Evolutionary conservation across 352 stramenopile species (phyloP), one percentile per base, ranked within the genome.

Genomic region (Plasmopara muralis): DNA sequence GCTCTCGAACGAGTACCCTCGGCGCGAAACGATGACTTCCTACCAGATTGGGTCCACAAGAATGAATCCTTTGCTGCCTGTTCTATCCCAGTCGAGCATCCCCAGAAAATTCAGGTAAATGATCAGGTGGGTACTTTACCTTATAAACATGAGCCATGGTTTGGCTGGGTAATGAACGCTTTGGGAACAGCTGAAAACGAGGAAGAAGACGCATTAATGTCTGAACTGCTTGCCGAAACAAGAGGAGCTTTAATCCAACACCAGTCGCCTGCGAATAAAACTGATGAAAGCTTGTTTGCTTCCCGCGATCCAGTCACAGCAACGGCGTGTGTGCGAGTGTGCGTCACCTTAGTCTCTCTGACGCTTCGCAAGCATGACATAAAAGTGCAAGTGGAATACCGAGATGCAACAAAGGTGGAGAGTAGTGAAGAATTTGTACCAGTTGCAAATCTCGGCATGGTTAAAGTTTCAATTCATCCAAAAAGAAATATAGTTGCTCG

Each of bases 391-490:
- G 2, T 34, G 4, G 42, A 59, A 5, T 18, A 54, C 6, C 37
- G 56, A 55, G 57, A 74, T 31, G 42, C 25, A 30, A 66, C 9
- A 25, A 37, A 38, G 20, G 29, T 25, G 41, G 55, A 61, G 10
- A 61, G 46, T 25, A 42, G 41, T 50, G 64, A 83, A 34, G 77
- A 89, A 44, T 62, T 87, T 5, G 77, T 93, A 34, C 83, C 83
- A 16, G 83, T 93, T 25, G 83, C 83, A 46, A 91, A 92, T 55
- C 54, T 93, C 31, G 83, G 83, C 9, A 72, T 93, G 33, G 83
- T 93, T 6, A 76, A 77, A 43, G 72, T 93, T 16, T 63, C 65
- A 10, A 35, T 69, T 44, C 53, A 79, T 34, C 61, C 57, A 30
- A 69, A 39, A 33, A 74, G 68, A 47, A 66, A 49, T 47, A 82